phyloP scores from a whole-genome alignment of 768 basidiomycete genomes.

The Clavaria fumosa region DNA sequence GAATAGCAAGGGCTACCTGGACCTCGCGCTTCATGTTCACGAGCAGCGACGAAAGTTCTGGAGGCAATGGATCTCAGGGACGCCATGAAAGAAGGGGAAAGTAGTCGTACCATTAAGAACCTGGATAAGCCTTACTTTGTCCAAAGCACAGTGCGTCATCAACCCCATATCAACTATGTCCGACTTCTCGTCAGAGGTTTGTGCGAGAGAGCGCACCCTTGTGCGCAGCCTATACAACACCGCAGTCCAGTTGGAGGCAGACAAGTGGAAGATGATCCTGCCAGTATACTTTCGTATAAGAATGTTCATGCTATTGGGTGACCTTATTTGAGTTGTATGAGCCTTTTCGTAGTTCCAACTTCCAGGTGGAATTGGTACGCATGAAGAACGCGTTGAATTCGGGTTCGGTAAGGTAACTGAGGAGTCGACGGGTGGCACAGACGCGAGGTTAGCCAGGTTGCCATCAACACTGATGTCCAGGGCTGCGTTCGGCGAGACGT shows the following conservation, averaged over 20 bases:
- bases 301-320: constrained; percentile 36
- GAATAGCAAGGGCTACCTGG: constrained; percentile 54
- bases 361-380: constrained; percentile 24
- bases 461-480: constrained; percentile 8
- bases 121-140: constrained; percentile 49
- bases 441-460: constrained; percentile 8
- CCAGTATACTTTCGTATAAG: constrained; percentile 60
- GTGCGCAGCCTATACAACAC: constrained; percentile 55
- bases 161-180: constrained; percentile 67
- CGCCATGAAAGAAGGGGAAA: background rate
- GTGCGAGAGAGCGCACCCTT: constrained; percentile 53
- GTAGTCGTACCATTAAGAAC: constrained; percentile 45
- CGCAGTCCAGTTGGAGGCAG: constrained; percentile 75
- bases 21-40: constrained; percentile 68
- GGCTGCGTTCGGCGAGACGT: constrained; percentile 6
- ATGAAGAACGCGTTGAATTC: constrained; percentile 27
- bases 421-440: constrained; percentile 8
- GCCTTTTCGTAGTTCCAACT: constrained; percentile 42
- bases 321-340: constrained; percentile 41
- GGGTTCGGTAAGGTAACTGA: constrained; percentile 22
- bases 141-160: constrained; percentile 63
- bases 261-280: constrained; percentile 72
- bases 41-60: constrained; percentile 69
- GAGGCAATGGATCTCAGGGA: constrained; percentile 1
- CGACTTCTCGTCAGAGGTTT: constrained; percentile 24